phyloP scores from a whole-genome alignment of 1,139 yeast genomes.

The Hemisphaericaspora lyxosophila region DNA sequence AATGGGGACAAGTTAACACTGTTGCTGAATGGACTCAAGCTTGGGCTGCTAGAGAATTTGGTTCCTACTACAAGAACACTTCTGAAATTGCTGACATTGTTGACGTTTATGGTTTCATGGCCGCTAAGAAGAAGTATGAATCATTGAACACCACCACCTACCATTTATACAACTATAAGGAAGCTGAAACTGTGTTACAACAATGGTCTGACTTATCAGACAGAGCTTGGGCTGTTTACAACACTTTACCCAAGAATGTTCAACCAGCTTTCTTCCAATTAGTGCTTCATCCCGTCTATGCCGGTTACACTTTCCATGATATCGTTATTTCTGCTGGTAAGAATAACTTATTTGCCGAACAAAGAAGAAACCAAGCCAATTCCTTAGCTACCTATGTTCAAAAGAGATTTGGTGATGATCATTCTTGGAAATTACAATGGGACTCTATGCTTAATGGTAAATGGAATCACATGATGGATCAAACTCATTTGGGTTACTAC shows the following conservation, averaged over 20 bases:
- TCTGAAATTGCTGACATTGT: slow-evolving; percentile 18
- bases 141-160: slow-evolving; percentile 16
- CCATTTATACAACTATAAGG: slow-evolving; percentile 15
- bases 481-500: slow-evolving; percentile 18
- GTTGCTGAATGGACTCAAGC: slow-evolving; percentile 14
- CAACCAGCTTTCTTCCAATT: slow-evolving; percentile 17
- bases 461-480: slow-evolving; percentile 19
- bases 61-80: slow-evolving; percentile 11
- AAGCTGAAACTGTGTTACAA: slow-evolving; percentile 15
- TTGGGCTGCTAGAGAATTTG: slow-evolving; percentile 17
- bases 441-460: slow-evolving; percentile 15
- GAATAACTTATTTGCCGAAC: slow-evolving; percentile 15
- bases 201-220: slow-evolving; percentile 15
- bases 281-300: slow-evolving; percentile 16
- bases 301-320: slow-evolving; percentile 18
- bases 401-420: slow-evolving; percentile 14
- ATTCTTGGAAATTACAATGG: slow-evolving; percentile 14
- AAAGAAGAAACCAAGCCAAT: slow-evolving; percentile 16
- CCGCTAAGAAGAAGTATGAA: slow-evolving; percentile 16
- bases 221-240: slow-evolving; percentile 17
- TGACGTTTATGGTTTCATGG: slow-evolving; percentile 17
- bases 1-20: slow-evolving; percentile 14
- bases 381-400: slow-evolving; percentile 15
- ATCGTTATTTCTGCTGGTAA: slow-evolving; percentile 16
- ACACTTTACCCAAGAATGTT: slow-evolving; percentile 13